Percentiles rank a stretch among this genome's conserved stretches.
Evolutionary conservation across 257 asterid species (phyloP).

Genomic region (Penstemon eatonii): DNA sequence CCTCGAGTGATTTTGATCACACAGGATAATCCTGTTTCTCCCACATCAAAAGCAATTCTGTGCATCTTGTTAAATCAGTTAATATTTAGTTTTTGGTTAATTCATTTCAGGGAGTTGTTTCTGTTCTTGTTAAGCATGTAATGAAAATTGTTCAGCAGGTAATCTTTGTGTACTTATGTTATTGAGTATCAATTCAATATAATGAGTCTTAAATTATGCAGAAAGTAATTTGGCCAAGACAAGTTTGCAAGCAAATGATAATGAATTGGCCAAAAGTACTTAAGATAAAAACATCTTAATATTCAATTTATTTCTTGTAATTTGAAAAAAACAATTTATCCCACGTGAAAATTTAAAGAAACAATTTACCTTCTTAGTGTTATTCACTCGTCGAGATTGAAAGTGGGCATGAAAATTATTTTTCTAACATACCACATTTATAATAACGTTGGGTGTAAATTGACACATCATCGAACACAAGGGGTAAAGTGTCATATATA

Average conservation of each 20-base stretch:
- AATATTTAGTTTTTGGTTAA: not conserved
- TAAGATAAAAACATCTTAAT: too few relatives aligned
- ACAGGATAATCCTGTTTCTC: not conserved
- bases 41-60: not conserved
- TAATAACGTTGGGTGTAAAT: too few relatives aligned
- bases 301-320: too few relatives aligned
- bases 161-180: not conserved
- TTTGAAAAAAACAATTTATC: too few relatives aligned
- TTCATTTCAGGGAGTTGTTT: constrained; percentile 39
- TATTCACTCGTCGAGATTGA: too few relatives aligned
- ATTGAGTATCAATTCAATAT: not conserved
- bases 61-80: not conserved
- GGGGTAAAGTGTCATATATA: too few relatives aligned
- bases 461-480: too few relatives aligned
- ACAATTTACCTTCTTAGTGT: too few relatives aligned
- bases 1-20: too few relatives aligned
- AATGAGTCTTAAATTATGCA: not conserved
- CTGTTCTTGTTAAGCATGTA: constrained; percentile 45
- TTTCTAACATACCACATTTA: too few relatives aligned
- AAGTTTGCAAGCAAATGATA: constrained; percentile 46
- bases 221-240: constrained; percentile 56
- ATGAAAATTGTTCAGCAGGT: constrained; percentile 67
- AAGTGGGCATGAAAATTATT: too few relatives aligned
- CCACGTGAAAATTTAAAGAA: too few relatives aligned
- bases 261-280: constrained; percentile 49